Evolutionary conservation across 1,284 basidiomycete species (phyloP).

Genomic region (Puccinia hordei): DNA sequence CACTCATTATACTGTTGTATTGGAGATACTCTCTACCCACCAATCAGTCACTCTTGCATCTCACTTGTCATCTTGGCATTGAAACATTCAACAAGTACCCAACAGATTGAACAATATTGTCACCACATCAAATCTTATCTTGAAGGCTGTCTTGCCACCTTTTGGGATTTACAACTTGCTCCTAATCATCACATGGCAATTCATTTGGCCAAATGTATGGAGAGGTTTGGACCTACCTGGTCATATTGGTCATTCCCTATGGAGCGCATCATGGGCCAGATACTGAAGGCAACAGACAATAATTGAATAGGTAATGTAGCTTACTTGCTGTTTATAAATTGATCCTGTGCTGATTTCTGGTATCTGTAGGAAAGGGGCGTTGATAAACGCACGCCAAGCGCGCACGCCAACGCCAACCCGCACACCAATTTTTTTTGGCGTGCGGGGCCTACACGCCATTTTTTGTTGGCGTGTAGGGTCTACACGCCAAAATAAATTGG

Average conservation of each 20-base stretch:
- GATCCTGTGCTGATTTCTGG: background rate
- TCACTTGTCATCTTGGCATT: slow-evolving; percentile 26
- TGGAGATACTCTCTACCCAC: background rate
- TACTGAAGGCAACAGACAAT: slow-evolving; percentile 25
- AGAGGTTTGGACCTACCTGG: slow-evolving; percentile 30
- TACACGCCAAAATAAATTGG: too few relatives aligned
- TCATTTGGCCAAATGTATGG: slow-evolving; percentile 38
- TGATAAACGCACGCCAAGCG: too few relatives aligned
- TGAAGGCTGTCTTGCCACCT: slow-evolving; percentile 9
- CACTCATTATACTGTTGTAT: background rate
- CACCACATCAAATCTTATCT: slow-evolving; percentile 29
- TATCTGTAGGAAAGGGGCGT: too few relatives aligned
- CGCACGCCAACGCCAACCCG: too few relatives aligned
- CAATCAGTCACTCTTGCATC: background rate
- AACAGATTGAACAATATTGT: slow-evolving; percentile 12
- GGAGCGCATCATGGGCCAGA: slow-evolving; percentile 33
- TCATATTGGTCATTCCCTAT: slow-evolving; percentile 38
- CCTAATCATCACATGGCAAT: slow-evolving; percentile 47
- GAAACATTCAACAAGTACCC: slow-evolving; percentile 7
- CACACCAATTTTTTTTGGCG: too few relatives aligned
- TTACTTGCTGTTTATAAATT: background rate
- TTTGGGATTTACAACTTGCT: background rate
- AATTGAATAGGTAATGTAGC: slow-evolving; percentile 23
- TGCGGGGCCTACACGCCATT: too few relatives aligned
- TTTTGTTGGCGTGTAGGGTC: too few relatives aligned